Base-by-base conservation (phyloP, 2,329 filamentous ascomycete species). In the Trichoderma koningii region DNA sequence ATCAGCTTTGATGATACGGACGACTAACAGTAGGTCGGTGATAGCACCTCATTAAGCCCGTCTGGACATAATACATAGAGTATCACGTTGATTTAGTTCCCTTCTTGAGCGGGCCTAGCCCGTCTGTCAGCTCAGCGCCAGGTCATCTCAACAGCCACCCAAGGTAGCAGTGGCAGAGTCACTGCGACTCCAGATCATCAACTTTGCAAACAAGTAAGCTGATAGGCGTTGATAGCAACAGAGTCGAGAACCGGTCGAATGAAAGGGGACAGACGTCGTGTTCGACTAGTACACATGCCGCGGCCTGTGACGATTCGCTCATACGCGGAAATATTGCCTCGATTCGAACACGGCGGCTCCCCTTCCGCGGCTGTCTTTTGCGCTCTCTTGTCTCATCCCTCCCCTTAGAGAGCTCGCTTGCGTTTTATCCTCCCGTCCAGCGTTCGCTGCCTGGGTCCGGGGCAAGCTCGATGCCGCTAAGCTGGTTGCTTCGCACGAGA, bases 81-180 rank as follows among this genome's bases (percentile, higher is more conserved):
- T 10, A 38, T 3, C 34, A 38, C 34, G 10, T 14, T 2, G 30
- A 48, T 9, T 45, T 60, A 52, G 34, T 34, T 34, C 48, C 57
- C 47, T 61, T 44, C 57, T 61, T 30, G 41, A 60, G 56, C 28
- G 14, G 57, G 57, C 47, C 21, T 61, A 61, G 57, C 12, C 57
- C 34, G 28, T 60, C 47, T 44, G 57, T 61, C 57, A 61, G 57
- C 57, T 48, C 38, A 44, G 28, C 38, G 23, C 47, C 48, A 34
- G 30, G 12, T 45, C 42, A 21, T 21, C 47, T 61, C 42, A 9
- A 15, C 56, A 50, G 41, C 48, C 41, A 38, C 34, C 10, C 34
- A 38, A 12, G 34, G 34, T 38, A 17, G 41, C 26, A 30, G 9
- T 28, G 7, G 30, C n/a, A 47, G 9, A 21, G 19, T 15, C 14